Base-by-base conservation (phyloP, 139 green algal species). In the Coelastrella sp. region DNA sequence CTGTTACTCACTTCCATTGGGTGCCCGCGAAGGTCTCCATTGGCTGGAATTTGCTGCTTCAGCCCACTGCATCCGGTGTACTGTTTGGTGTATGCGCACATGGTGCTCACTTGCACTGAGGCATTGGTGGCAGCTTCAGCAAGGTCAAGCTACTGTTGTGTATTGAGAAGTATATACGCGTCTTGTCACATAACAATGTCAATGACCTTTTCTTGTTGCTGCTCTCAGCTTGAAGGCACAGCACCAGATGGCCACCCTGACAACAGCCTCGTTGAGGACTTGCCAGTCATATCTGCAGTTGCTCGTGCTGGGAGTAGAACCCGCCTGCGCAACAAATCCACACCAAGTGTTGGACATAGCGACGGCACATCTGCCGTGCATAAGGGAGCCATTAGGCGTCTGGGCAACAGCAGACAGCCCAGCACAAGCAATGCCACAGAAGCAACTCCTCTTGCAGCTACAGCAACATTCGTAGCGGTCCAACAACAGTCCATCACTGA, bases 171-270 rank as follows among this genome's bases (percentile, higher is more conserved):
- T n/a, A n/a, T n/a, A n/a, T n/a, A n/a, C n/a, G n/a, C n/a, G n/a
- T n/a, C n/a, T n/a, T n/a, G n/a, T n/a, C n/a, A n/a, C n/a, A n/a
- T n/a, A n/a, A n/a, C n/a, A n/a, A n/a, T n/a, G n/a, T n/a, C n/a
- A n/a, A n/a, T n/a, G n/a, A n/a, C n/a, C n/a, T n/a, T 45, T 6
- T 53, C 34, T 11, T 60, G 0, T 37, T 60, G 25, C 30, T 32
- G 8, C 35, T 17, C 21, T 34, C 73, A 82, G 53, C 37, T 51
- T n/a, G 35, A 82, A 27, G 35, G 51, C 27, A 21, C 75, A 45
- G 73, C 73, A 21, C 73, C 73, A 19, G 73, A 81, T 1, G 73
- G 73, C 27, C 73, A 81, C 21, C 73, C 50, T 6, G 73, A 81
- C 30, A 67, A 38, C 73, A 37, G 41, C 21, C 40, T 37, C 27